Evolutionary conservation across 768 basidiomycete genomes (phyloP).

Genomic region (Phaffia tasmanica): DNA sequence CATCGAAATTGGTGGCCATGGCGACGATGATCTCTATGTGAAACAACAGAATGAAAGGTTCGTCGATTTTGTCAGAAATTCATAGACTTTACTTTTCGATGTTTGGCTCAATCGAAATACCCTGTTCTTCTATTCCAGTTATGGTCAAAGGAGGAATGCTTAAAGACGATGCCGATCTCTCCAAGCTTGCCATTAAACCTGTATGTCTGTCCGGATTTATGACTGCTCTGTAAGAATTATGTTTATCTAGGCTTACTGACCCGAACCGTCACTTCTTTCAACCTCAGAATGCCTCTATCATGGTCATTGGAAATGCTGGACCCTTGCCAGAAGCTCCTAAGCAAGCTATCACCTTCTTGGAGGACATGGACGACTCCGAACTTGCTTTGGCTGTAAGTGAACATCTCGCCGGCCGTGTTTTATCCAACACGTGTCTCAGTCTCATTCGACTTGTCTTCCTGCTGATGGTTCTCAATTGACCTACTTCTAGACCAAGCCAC

Average conservation of each 20-base stretch:
- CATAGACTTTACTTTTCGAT: not conserved
- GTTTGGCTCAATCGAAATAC: not conserved
- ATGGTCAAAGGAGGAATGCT: constrained; percentile 87
- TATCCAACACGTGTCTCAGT: not conserved
- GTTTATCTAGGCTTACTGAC: not conserved
- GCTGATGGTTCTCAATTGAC: not conserved
- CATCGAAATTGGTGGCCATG: not conserved
- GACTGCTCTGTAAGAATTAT: constrained; percentile 7
- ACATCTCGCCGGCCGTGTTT: not conserved
- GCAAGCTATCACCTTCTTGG: constrained; percentile 67
- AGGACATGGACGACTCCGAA: constrained; percentile 81
- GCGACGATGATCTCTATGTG: not conserved
- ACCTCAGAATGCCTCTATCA: constrained; percentile 70
- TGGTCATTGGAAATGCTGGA: constrained; percentile 85
- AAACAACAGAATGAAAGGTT: constrained; percentile 68
- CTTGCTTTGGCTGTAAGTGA: constrained; percentile 63
- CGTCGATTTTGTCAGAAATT: not conserved
- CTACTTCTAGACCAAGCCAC: constrained; percentile 26
- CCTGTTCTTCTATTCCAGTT: constrained; percentile 40
- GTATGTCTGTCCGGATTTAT: constrained; percentile 42
- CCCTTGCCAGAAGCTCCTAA: constrained; percentile 80
- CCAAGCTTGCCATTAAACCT: constrained; percentile 68
- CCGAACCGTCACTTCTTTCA: not conserved
- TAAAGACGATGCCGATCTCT: constrained; percentile 85
- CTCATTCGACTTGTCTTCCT: not conserved